phyloP scores from a whole-genome alignment of 2,329 filamentous ascomycete species.

The Fusarium algeriense region DNA sequence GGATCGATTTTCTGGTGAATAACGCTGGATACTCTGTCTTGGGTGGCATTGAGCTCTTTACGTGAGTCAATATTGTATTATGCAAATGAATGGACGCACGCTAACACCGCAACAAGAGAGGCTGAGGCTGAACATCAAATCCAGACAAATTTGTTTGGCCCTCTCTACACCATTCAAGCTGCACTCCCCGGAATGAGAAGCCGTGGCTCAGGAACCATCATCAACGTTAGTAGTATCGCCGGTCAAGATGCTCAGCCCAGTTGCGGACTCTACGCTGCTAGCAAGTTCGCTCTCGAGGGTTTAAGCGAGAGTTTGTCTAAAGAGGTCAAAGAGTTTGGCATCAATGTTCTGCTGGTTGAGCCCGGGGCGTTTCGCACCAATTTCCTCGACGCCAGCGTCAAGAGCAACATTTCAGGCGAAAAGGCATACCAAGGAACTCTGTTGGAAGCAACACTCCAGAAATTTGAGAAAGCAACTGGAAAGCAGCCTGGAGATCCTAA shows the following conservation, averaged over 20 bases:
- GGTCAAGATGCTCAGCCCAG: slow-evolving; percentile 55
- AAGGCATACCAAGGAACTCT: slow-evolving; percentile 49
- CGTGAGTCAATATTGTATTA: slow-evolving; percentile 23
- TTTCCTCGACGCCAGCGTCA: slow-evolving; percentile 52
- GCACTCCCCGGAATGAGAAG: slow-evolving; percentile 61
- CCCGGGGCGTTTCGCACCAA: slow-evolving; percentile 64
- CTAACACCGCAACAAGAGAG: slow-evolving; percentile 44
- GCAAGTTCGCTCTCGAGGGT: slow-evolving; percentile 59
- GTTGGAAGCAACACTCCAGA: slow-evolving; percentile 42
- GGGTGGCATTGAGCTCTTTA: slow-evolving; percentile 45
- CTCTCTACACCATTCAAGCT: slow-evolving; percentile 61
- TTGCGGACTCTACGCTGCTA: slow-evolving; percentile 59
- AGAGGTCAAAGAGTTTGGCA: slow-evolving; percentile 59
- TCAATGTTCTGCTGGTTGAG: slow-evolving; percentile 60
- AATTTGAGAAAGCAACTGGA: slow-evolving; percentile 45
- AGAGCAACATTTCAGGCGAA: slow-evolving; percentile 35
- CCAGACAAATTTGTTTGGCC: slow-evolving; percentile 63
- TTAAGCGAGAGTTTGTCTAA: slow-evolving; percentile 57
- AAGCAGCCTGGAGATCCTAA: slow-evolving; percentile 56
- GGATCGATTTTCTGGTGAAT: slow-evolving; percentile 65
- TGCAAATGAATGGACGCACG: not conserved
- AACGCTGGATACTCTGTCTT: slow-evolving; percentile 59
- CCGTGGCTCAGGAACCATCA: slow-evolving; percentile 56
- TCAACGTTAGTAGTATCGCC: slow-evolving; percentile 61
- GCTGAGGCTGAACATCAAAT: slow-evolving; percentile 57